These are phyloP conservation scores for Gymnopilus dilepis DNA, from an alignment of 768 basidiomycete genomes.

Conservation along the genomic window DNA sequence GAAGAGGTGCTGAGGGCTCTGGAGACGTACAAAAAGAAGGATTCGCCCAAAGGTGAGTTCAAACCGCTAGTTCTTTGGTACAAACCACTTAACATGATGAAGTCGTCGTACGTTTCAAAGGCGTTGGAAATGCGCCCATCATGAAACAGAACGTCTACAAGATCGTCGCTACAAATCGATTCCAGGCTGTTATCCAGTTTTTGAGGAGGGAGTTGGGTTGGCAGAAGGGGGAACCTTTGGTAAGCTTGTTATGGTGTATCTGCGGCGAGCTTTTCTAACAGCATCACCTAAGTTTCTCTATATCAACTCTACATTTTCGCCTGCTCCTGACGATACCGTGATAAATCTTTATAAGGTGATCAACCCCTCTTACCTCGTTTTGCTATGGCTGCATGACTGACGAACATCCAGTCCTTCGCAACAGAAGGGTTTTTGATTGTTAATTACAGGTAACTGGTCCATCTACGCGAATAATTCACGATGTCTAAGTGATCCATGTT, in stretches of 20 bases:
- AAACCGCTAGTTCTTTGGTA: neutral
- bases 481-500: neutral
- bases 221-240: conserved; percentile 86
- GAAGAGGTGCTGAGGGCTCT: conserved; percentile 71
- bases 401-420: conserved; percentile 69
- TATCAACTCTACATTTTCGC: conserved; percentile 77
- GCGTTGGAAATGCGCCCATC: conserved; percentile 96
- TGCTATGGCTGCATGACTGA: conserved; percentile 3
- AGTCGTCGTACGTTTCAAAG: conserved; percentile 98
- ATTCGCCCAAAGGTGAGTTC: conserved; percentile 72
- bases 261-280: too few relatives aligned
- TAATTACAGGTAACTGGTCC: conserved; percentile 74
- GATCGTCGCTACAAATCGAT: conserved; percentile 92
- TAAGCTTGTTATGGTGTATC: too few relatives aligned
- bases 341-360: conserved; percentile 75
- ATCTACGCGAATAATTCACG: neutral
- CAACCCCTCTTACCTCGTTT: neutral
- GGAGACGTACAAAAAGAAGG: conserved; percentile 88
- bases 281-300: conserved; percentile 73
- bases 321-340: conserved; percentile 83
- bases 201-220: conserved; percentile 87
- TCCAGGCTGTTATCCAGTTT: conserved; percentile 95
- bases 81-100: conserved; percentile 9
- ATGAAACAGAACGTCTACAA: conserved; percentile 99
- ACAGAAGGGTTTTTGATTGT: conserved; percentile 91